Percentiles rank a stretch among this genome's conserved stretches.
Evolutionary conservation across 805 yeast genomes (phyloP).

Genomic region (Candida manassasensis): DNA sequence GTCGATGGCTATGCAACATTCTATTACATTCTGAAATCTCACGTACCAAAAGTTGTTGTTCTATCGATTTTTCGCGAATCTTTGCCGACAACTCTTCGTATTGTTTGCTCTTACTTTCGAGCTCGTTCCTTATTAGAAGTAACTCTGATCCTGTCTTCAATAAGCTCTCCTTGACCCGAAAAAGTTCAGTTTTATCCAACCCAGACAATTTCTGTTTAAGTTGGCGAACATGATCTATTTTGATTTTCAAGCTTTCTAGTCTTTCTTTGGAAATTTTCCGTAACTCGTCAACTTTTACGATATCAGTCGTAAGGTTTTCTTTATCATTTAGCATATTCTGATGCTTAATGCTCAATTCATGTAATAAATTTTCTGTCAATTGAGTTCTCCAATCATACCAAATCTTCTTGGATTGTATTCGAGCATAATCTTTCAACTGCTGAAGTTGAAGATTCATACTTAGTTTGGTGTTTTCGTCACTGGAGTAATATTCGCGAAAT

Average conservation of each 20-base stretch:
- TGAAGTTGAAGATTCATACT: constrained; percentile 46
- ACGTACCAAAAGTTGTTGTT: constrained; percentile 9
- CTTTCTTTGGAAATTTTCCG: constrained; percentile 4
- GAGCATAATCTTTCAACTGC: constrained; percentile 45
- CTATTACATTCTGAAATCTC: constrained; percentile 10
- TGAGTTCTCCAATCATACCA: constrained; percentile 65
- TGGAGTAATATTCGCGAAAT: constrained; percentile 44
- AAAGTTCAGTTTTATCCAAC: neutral
- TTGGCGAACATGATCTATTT: constrained; percentile 7
- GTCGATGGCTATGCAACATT: constrained; percentile 11
- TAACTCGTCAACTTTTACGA: neutral
- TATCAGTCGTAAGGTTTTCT: constrained; percentile 1
- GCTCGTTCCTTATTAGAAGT: constrained; percentile 4
- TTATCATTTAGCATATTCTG: constrained; percentile 8
- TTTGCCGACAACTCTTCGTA: constrained; percentile 8
- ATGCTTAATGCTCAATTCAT: constrained; percentile 18
- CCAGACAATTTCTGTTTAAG: constrained; percentile 2
- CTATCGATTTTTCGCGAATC: constrained; percentile 10
- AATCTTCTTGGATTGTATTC: constrained; percentile 47
- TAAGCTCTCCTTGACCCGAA: constrained; percentile 8
- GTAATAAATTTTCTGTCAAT: constrained; percentile 42
- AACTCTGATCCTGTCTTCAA: constrained; percentile 14
- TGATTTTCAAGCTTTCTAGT: constrained; percentile 11
- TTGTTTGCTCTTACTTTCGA: constrained; percentile 7
- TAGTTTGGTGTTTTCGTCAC: constrained; percentile 33